phyloP scores from a whole-genome alignment of 208 protist genomes.

The Jaenimonas drosophilae region DNA sequence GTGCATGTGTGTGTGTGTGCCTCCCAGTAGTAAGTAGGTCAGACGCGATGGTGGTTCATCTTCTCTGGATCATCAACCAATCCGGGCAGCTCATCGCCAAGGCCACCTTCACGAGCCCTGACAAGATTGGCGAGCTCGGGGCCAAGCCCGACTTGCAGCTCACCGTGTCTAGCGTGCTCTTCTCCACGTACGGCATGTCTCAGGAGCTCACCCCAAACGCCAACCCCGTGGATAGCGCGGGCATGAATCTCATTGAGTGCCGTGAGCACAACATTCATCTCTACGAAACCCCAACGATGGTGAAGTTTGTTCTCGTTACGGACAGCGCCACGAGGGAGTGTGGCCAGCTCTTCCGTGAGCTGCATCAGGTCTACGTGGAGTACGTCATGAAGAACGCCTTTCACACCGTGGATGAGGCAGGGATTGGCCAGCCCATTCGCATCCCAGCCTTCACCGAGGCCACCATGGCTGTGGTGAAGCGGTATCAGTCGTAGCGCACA shows the following conservation, averaged over 20 bases:
- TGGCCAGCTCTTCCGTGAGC: slow-evolving; percentile 41
- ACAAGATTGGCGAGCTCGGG: slow-evolving; percentile 70
- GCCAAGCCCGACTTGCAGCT: slow-evolving; percentile 73
- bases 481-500: no score
- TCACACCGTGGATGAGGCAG: slow-evolving; percentile 73
- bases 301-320: slow-evolving; percentile 72
- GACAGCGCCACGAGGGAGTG: slow-evolving; percentile 56
- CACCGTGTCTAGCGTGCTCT: slow-evolving; percentile 74
- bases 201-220: slow-evolving; percentile 78
- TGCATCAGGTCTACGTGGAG: slow-evolving; percentile 63
- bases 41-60: slow-evolving; percentile 58
- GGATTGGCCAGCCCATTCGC: slow-evolving; percentile 80
- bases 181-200: slow-evolving; percentile 80
- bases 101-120: slow-evolving; percentile 47
- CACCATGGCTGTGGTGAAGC: slow-evolving; percentile 24
- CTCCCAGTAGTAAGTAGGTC: background rate
- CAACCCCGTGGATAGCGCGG: slow-evolving; percentile 66
- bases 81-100: slow-evolving; percentile 79
- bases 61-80: slow-evolving; percentile 82
- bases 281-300: slow-evolving; percentile 65
- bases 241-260: slow-evolving; percentile 76
- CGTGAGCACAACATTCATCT: slow-evolving; percentile 83
- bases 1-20: slow-evolving; percentile 2
- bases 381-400: slow-evolving; percentile 80
- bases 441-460: slow-evolving; percentile 71